phyloP scores from a whole-genome alignment of 2,329 filamentous ascomycete genomes.

The Chaetomiaceae sp. region DNA sequence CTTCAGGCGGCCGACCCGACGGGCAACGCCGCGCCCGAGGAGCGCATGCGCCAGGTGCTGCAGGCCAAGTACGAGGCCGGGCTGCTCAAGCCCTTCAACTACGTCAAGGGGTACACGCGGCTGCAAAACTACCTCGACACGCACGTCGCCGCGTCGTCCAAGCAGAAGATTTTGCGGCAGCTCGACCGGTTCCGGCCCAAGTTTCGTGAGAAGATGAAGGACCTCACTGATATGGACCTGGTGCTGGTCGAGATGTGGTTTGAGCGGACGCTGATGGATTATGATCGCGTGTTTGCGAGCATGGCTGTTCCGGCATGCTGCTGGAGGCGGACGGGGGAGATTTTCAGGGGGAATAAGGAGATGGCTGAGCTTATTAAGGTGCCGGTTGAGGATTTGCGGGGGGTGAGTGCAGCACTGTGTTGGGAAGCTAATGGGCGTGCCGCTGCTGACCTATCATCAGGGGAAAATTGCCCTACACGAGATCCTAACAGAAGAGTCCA shows the following conservation, averaged over 20 bases:
- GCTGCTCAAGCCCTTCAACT: constrained; percentile 94
- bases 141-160: constrained; percentile 75
- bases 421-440: background rate
- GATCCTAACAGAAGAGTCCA: constrained; percentile 88
- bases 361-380: constrained; percentile 97
- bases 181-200: constrained; percentile 91
- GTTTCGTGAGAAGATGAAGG: constrained; percentile 91
- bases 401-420: constrained; percentile 56
- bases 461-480: constrained; percentile 94
- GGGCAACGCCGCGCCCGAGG: constrained; percentile 78
- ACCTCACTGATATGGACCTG: constrained; percentile 86
- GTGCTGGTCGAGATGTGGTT: constrained; percentile 99
- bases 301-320: constrained; percentile 98
- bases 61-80: constrained; percentile 96
- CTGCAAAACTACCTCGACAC: constrained; percentile 88
- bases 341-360: constrained; percentile 95
- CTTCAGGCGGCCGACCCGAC: constrained; percentile 94
- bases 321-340: constrained; percentile 94
- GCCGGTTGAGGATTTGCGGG: constrained; percentile 82
- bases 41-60: constrained; percentile 90
- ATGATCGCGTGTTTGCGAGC: constrained; percentile 95
- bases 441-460: constrained; percentile 41
- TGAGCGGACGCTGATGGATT: constrained; percentile 92
- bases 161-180: constrained; percentile 87
- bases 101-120: constrained; percentile 90